Percentiles rank a stretch among this genome's conserved stretches.
These are phyloP conservation scores for Rhodotorula sp. DNA, from an alignment of 1,284 basidiomycete genomes.

Conservation along the genomic window DNA sequence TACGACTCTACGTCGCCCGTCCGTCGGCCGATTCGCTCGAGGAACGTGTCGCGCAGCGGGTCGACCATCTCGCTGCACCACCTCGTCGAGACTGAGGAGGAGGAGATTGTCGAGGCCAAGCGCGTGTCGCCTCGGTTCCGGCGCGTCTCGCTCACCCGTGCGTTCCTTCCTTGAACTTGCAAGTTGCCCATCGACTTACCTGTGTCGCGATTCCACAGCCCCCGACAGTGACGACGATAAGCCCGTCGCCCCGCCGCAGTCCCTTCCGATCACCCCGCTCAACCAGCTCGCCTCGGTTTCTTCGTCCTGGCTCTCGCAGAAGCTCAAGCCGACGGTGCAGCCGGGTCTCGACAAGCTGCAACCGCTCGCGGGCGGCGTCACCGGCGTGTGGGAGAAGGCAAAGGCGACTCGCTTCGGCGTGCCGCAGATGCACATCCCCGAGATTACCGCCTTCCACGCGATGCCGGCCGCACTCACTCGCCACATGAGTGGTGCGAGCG, in stretches of 20 bases:
- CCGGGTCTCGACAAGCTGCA: constrained; percentile 29
- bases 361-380: constrained; percentile 16
- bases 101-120: constrained; percentile 1
- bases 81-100: constrained; percentile 31
- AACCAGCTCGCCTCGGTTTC: constrained; percentile 13
- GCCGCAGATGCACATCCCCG: constrained; percentile 22
- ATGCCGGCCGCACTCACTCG: constrained; percentile 27
- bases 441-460: constrained; percentile 26
- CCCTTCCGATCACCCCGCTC: neutral
- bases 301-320: constrained; percentile 30
- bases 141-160: neutral
- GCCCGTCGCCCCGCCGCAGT: neutral
- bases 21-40: constrained; percentile 2
- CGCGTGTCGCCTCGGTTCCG: neutral
- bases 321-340: constrained; percentile 24
- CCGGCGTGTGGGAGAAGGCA: constrained; percentile 35
- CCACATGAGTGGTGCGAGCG: constrained; percentile 10
- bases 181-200: neutral
- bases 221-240: neutral
- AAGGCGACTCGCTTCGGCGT: constrained; percentile 29
- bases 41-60: constrained; percentile 26
- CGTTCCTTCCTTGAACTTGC: neutral
- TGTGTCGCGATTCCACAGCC: too few relatives aligned
- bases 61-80: constrained; percentile 38
- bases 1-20: neutral